Evolutionary conservation across 2,329 filamentous ascomycete species (phyloP).

Genomic region (Daldinia sp.): DNA sequence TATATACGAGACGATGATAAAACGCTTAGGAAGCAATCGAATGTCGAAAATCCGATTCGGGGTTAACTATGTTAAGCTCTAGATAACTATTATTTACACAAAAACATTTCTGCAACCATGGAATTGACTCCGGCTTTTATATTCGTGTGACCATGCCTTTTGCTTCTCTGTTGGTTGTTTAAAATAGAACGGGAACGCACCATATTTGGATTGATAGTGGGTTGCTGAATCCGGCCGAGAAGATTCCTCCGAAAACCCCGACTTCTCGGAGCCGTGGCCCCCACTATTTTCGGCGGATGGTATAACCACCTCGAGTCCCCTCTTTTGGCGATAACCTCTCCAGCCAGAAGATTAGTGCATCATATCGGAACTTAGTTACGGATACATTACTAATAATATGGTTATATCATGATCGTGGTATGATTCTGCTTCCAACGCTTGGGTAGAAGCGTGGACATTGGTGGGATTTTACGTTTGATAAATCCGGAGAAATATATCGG

Average conservation of each 20-base stretch:
- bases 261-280: constrained; percentile 12
- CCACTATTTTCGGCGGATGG: background rate
- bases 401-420: background rate
- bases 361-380: background rate
- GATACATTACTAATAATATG: no score
- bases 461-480: background rate
- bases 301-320: background rate
- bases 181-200: background rate
- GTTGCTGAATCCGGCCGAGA: constrained; percentile 11
- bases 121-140: background rate
- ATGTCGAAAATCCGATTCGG: background rate
- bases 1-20: background rate
- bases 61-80: background rate
- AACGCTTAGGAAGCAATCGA: background rate
- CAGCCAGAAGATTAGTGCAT: background rate
- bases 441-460: background rate
- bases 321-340: background rate
- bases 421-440: background rate
- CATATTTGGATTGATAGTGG: background rate
- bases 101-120: background rate
- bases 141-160: background rate
- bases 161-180: background rate
- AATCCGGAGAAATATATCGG: background rate
- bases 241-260: constrained; percentile 19
- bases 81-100: background rate